Base-by-base conservation (phyloP, 1,284 basidiomycete species). In the Mycena citricolor region DNA sequence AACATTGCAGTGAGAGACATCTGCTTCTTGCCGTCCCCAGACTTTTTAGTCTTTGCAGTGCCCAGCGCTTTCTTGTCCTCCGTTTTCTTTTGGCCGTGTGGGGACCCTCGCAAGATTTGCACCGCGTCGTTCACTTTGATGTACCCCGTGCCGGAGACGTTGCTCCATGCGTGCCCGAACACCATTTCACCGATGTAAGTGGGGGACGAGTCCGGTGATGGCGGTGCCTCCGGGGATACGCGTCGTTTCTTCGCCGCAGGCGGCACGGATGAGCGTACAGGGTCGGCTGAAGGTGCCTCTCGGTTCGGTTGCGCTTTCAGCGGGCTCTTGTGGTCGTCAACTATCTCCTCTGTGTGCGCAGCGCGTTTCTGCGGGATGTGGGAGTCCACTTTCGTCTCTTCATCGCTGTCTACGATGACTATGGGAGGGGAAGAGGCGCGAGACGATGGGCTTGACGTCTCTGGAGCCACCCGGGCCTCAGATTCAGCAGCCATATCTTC, bases 141-240 rank as follows among this genome's bases (percentile, higher is more conserved):
- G 52, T 86, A 86, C 2, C 82, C 81, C 52, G 75, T 78, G 2
- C 85, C 86, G 42, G 77, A 83, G n/a, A 76, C 81, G 16, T 83
- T 90, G 51, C 83, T 85, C 84, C 85, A 90, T 8, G 85, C 86
- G 54, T 85, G 83, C n/a, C 74, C 71, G n/a, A 89, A 73, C 8
- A 88, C 52, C 44, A 88, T 71, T 32, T 82, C 81, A 10, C 86
- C 86, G 16, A 90, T 58, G 55, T 86, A 89, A 21, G 58, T 61
- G 0, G 69, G 65, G 16, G 48, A 13, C 29, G 51, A 40, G 20
- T 30, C 32, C 38, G 40, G 45, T 8, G 44, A 49, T 8, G 39
- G 38, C 11, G 44, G 32, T 14, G 51, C 21, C 13, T 60, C 53
- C 20, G 64, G 59, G 2, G 68, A 73, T 12, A 77, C 45, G n/a